These are phyloP conservation scores for Lipomyces lipofer DNA, from an alignment of 805 yeast species.

Conservation along the genomic window DNA sequence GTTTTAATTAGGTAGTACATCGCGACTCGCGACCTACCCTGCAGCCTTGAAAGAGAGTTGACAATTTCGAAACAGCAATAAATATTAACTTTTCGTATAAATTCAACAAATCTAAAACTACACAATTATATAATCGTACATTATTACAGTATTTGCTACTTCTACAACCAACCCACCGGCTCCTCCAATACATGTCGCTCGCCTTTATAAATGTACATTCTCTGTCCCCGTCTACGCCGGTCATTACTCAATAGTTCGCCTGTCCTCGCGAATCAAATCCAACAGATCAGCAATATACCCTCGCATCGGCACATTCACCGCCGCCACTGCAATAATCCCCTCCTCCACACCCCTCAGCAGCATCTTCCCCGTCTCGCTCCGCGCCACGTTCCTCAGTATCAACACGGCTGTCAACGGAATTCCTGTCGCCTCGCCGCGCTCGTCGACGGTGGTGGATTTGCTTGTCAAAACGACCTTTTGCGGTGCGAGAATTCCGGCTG, in stretches of 20 bases:
- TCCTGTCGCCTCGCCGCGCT: constrained; percentile 36
- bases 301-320: constrained; percentile 30
- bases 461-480: constrained; percentile 10
- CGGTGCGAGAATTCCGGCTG: neutral
- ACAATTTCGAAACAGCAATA: too few species aligned
- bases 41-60: too few species aligned
- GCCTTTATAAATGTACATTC: too few species aligned
- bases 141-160: too few species aligned
- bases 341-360: constrained; percentile 29
- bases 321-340: constrained; percentile 31
- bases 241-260: constrained; percentile 15
- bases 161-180: too few species aligned
- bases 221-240: too few species aligned
- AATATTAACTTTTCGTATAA: too few species aligned
- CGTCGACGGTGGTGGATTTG: constrained; percentile 32
- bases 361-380: constrained; percentile 33
- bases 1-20: too few species aligned
- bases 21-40: too few species aligned
- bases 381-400: constrained; percentile 42
- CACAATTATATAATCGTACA: too few species aligned
- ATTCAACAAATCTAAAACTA: too few species aligned
- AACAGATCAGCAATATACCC: constrained; percentile 30
- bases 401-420: constrained; percentile 39
- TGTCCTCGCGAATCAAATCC: constrained; percentile 20
- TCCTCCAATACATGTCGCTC: too few species aligned